A percentile compares a stretch with the other conserved stretches of the same genome.
Evolutionary conservation across 768 basidiomycete genomes (phyloP).

Genomic region (Gloeophyllum trabeum): DNA sequence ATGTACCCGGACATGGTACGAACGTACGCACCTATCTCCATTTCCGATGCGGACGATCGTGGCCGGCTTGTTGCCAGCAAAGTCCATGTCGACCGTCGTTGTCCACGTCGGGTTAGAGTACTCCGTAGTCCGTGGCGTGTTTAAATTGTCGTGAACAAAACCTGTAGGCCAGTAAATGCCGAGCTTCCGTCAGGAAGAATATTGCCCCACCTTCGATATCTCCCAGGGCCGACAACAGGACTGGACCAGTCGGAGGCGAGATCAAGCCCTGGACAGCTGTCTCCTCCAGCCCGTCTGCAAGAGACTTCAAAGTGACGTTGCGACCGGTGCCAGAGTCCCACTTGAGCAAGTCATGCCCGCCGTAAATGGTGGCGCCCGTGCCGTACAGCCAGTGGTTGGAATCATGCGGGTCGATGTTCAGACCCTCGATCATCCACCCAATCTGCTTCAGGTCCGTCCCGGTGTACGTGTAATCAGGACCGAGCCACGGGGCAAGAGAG

Average conservation of each 20-base stretch:
- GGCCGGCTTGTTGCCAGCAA: constrained; percentile 37
- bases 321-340: constrained; percentile 54
- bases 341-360: constrained; percentile 41
- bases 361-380: constrained; percentile 56
- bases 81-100: constrained; percentile 38
- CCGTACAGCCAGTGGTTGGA: constrained; percentile 63
- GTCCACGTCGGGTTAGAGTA: constrained; percentile 28
- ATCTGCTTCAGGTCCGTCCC: constrained; percentile 36
- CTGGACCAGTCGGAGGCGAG: constrained; percentile 49
- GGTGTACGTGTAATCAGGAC: constrained; percentile 33
- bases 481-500: constrained; percentile 48
- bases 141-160: background rate
- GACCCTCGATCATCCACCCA: constrained; percentile 67
- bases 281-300: constrained; percentile 60
- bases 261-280: constrained; percentile 45
- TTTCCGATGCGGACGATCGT: constrained; percentile 44
- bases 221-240: constrained; percentile 42
- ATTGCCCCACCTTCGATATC: constrained; percentile 36
- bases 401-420: constrained; percentile 55
- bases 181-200: background rate
- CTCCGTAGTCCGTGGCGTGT: background rate
- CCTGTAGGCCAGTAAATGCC: background rate
- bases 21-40: constrained; percentile 34
- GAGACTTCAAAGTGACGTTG: constrained; percentile 45
- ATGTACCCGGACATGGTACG: background rate